These are phyloP conservation scores for Chytriomyces hyalinus DNA, from an alignment of 192 early-diverging fungal genomes.

Conservation along the genomic window DNA sequence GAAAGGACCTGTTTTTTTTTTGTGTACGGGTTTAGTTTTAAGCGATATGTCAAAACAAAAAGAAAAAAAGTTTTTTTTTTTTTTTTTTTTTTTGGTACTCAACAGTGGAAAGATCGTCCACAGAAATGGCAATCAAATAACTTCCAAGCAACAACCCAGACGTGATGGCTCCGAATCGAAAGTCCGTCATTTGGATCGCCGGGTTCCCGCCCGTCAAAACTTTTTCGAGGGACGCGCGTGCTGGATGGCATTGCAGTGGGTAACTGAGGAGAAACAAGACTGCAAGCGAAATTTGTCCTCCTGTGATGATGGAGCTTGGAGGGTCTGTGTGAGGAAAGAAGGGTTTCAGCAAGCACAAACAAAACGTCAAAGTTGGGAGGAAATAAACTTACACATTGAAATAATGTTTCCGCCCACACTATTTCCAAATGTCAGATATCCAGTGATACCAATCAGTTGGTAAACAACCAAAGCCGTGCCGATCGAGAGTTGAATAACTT, in stretches of 20 bases:
- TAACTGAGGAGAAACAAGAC: slow-evolving; percentile 88
- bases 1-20: slow-evolving; percentile 68
- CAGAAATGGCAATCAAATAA: slow-evolving; percentile 54
- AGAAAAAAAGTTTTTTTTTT: no score
- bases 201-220: slow-evolving; percentile 55
- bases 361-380: neutral
- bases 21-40: no score
- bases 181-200: slow-evolving; percentile 25
- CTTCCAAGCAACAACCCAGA: slow-evolving; percentile 19
- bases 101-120: slow-evolving; percentile 75
- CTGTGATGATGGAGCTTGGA: slow-evolving; percentile 69
- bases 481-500: slow-evolving; percentile 77
- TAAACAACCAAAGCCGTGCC: slow-evolving; percentile 78
- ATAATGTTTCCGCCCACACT: slow-evolving; percentile 72
- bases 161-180: slow-evolving; percentile 32
- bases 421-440: slow-evolving; percentile 89
- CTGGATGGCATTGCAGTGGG: slow-evolving; percentile 93
- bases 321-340: slow-evolving; percentile 59
- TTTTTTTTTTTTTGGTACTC: neutral
- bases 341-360: neutral
- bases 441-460: slow-evolving; percentile 83
- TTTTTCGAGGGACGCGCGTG: slow-evolving; percentile 88
- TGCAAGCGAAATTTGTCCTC: slow-evolving; percentile 87
- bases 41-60: no score
- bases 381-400: slow-evolving; percentile 60